Conservation (phyloP, 371 early-diverging fungal species). For the Lichtheimia hyalospora region DNA sequence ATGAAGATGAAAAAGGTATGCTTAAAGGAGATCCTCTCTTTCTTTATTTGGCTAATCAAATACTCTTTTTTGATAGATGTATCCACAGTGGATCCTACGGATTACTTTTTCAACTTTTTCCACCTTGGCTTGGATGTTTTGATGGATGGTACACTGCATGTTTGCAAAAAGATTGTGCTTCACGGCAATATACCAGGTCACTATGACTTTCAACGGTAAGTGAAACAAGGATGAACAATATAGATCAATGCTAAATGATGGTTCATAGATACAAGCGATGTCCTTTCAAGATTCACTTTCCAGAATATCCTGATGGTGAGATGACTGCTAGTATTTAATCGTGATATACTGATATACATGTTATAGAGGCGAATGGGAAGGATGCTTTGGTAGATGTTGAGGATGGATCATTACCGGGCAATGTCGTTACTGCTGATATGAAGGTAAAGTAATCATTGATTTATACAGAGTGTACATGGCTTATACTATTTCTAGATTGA, state of each 20-base stretch:
- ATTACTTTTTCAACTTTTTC: conserved; percentile 74
- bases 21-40: neutral
- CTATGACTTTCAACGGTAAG: conserved; percentile 69
- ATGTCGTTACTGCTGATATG: conserved; percentile 39
- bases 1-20: conserved; percentile 36
- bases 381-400: conserved; percentile 28
- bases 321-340: neutral
- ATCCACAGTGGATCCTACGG: conserved; percentile 35
- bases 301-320: conserved; percentile 12
- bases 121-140: conserved; percentile 73
- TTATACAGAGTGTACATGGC: too few species aligned
- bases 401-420: conserved; percentile 18
- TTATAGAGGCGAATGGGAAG: conserved; percentile 1
- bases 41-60: neutral
- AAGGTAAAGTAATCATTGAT: conserved; percentile 25
- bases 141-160: conserved; percentile 68
- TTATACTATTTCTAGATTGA: neutral
- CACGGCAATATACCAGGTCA: conserved; percentile 79
- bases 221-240: neutral
- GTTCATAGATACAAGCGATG: conserved; percentile 56
- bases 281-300: conserved; percentile 47
- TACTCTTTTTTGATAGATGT: neutral
- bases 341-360: neutral
- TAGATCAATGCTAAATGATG: neutral
- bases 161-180: conserved; percentile 71